phyloP scores from a whole-genome alignment of 2,329 filamentous ascomycete genomes.

The Aspergillus neotritici region DNA sequence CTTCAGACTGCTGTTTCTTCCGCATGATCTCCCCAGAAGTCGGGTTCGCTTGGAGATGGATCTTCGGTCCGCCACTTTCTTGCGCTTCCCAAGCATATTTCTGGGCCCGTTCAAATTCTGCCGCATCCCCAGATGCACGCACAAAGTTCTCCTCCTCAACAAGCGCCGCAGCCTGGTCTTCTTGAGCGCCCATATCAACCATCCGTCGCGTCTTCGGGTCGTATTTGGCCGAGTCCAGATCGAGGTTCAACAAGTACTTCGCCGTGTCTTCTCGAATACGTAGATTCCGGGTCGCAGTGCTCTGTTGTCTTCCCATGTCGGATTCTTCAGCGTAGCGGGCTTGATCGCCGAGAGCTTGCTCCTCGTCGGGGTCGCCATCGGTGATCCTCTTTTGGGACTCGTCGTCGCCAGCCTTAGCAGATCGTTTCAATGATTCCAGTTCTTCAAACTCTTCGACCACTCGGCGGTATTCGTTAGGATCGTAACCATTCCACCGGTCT shows the following conservation, averaged over 20 bases:
- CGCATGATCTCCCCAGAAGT: conserved; percentile 82
- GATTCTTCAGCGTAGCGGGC: conserved; percentile 83
- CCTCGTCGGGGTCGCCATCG: conserved; percentile 53
- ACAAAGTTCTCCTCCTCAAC: conserved; percentile 93
- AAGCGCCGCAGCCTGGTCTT: conserved; percentile 71
- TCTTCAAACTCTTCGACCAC: conserved; percentile 89
- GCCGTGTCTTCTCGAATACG: conserved; percentile 93
- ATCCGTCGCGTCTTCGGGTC: conserved; percentile 93
- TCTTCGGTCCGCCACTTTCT: conserved; percentile 70
- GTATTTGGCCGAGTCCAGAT: conserved; percentile 94
- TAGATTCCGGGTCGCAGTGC: conserved; percentile 82
- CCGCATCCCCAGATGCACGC: conserved; percentile 80
- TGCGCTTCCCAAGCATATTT: conserved; percentile 93
- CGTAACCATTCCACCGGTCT: conserved; percentile 98
- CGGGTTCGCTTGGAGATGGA: conserved; percentile 93
- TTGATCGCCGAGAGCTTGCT: conserved; percentile 38
- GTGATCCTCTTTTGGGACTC: conserved; percentile 42
- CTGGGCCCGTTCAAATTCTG: conserved; percentile 85
- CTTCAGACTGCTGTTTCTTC: conserved; percentile 72
- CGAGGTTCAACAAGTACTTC: conserved; percentile 91
- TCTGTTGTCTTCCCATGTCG: conserved; percentile 91
- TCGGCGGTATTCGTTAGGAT: conserved; percentile 73
- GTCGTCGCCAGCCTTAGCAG: conserved; percentile 46
- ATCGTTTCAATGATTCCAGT: conserved; percentile 67
- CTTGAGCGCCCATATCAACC: conserved; percentile 75